Base-by-base conservation (phyloP, 1,284 basidiomycete genomes). In the Ganoderma meredithae region DNA sequence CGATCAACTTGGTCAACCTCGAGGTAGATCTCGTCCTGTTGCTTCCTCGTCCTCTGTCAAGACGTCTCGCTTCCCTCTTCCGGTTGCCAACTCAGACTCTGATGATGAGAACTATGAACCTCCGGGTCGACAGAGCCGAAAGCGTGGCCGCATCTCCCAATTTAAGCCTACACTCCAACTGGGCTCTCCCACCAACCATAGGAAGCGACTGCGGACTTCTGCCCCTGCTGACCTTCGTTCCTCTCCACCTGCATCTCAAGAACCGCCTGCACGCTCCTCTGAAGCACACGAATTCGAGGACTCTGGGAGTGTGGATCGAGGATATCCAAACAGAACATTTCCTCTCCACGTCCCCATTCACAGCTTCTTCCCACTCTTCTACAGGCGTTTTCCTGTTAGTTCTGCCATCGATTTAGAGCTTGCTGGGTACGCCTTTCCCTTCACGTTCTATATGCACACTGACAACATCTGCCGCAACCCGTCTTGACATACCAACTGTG, bases 371-470 rank as follows among this genome's bases (percentile, higher is more conserved):
- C 77, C 86, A 17, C 80, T 86, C 41, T 84, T 92, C 69, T 94
- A 94, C 76, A 80, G 88, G 69, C 85, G 88, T 17, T 93, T 90
- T 75, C 88, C 89, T 10, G 82, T 84, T 62, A 87, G 86, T 70
- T 85, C 87, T 9, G 90, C 84, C 68, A 80, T 85, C 59, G 79
- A 83, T 33, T 75, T 70, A 7, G 68, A 69, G n/a, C 68, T 65
- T 41, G 69, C 63, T 60, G 69, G 61, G 79, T 79, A 77, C 65
- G 75, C 44, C 39, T 43, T 77, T 62, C 62, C 40, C n/a, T 63
- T 27, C 43, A 40, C 3, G 39, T 13, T 60, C 43, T n/a, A 27
- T 67, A n/a, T 52, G 12, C 39, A 40, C 59, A 9, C 44, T 68
- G 31, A 62, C 43, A 31, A 65, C 7, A 22, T 52, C 25, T 22